Conservation (phyloP, 2,329 filamentous ascomycete genomes). For the Aspergillus awamori region DNA sequence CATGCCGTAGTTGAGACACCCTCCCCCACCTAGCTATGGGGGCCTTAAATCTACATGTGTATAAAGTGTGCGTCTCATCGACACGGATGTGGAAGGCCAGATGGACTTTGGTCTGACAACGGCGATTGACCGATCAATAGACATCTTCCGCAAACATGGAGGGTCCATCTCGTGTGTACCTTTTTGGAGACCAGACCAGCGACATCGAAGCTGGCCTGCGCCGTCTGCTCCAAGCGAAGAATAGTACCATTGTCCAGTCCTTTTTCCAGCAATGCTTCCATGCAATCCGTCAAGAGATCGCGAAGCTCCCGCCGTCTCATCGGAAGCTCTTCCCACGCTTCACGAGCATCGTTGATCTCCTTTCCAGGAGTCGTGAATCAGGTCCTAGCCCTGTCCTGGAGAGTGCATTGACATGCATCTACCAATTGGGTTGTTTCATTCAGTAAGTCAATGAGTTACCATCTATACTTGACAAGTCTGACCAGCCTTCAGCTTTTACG, state of each 20-base stretch:
- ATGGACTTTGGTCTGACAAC: constrained; percentile 2
- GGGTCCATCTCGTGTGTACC: constrained; percentile 40
- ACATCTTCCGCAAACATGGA: constrained; percentile 29
- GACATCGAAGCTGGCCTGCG: constrained; percentile 47
- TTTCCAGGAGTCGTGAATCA: constrained; percentile 37
- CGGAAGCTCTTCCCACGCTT: constrained; percentile 44
- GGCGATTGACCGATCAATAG: constrained; percentile 14
- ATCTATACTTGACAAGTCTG: constrained; percentile 10
- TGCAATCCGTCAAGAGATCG: constrained; percentile 47
- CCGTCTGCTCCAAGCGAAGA: constrained; percentile 45
- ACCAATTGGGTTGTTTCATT: constrained; percentile 49
- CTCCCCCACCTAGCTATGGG: constrained; percentile 1
- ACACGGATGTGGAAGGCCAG: neutral
- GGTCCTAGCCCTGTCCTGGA: constrained; percentile 45
- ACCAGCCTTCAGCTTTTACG: constrained; percentile 41
- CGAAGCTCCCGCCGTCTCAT: constrained; percentile 37
- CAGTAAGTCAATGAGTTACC: constrained; percentile 38
- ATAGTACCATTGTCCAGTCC: constrained; percentile 44
- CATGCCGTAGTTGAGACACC: constrained; percentile 14
- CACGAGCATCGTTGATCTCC: constrained; percentile 42
- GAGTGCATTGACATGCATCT: constrained; percentile 48
- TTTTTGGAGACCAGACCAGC: constrained; percentile 52
- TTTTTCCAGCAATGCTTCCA: constrained; percentile 49
- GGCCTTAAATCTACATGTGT: constrained; percentile 1
- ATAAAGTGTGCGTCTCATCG: constrained; percentile 15